These are phyloP conservation scores for Tagetes patula DNA, from an alignment of 129 eudicot genomes.

Conservation along the genomic window DNA sequence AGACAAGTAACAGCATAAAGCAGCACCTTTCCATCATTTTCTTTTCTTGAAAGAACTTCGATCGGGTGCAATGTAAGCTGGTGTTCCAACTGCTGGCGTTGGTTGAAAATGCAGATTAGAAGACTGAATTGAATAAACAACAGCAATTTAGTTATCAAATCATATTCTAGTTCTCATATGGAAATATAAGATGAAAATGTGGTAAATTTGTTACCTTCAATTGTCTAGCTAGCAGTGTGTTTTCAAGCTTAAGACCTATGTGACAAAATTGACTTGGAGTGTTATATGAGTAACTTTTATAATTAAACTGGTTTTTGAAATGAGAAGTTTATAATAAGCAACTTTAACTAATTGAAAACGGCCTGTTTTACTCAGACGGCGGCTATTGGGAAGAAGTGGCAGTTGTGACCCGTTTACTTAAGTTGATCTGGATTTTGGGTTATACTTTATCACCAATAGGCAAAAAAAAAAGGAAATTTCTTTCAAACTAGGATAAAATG, in stretches of 20 bases:
- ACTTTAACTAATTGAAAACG: too few species aligned
- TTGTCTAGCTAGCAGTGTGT: conserved; percentile 70
- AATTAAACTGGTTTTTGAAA: too few species aligned
- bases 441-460: too few species aligned
- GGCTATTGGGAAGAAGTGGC: too few species aligned
- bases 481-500: too few species aligned
- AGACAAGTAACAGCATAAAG: not conserved
- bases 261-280: conserved; percentile 43
- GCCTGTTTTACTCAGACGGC: too few species aligned
- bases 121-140: conserved; percentile 45
- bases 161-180: not conserved
- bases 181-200: not conserved
- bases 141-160: not conserved
- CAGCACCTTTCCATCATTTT: conserved; percentile 73
- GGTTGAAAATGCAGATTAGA: conserved; percentile 72
- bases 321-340: too few species aligned
- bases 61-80: conserved; percentile 72
- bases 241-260: conserved; percentile 81
- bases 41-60: conserved; percentile 60
- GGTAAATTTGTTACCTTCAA: conserved; percentile 53
- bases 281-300: too few species aligned
- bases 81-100: conserved; percentile 82
- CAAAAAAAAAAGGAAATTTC: too few species aligned
- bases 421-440: too few species aligned
- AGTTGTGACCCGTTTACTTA: too few species aligned